phyloP scores from a whole-genome alignment of 2,329 filamentous ascomycete species.

The Metarhizium robertsii region DNA sequence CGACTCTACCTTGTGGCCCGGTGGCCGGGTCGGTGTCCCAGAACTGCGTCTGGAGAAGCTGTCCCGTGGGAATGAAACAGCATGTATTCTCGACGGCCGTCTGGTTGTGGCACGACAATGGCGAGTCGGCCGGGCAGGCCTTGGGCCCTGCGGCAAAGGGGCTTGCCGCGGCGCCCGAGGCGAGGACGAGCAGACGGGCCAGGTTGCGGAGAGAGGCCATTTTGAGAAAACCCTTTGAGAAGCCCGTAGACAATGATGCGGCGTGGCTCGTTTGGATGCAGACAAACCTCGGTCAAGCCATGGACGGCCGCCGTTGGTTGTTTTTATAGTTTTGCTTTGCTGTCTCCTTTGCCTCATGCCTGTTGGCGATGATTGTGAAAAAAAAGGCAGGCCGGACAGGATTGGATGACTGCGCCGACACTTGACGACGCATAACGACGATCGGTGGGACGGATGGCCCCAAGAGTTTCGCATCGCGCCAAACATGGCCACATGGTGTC shows the following conservation, averaged over 20 bases:
- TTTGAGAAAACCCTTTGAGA: slow-evolving; percentile 6
- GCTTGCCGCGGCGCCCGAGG: slow-evolving; percentile 8
- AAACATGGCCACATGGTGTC: not conserved
- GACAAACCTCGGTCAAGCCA: not conserved
- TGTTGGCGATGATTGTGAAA: no score
- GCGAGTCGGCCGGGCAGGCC: slow-evolving; percentile 22
- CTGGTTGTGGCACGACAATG: slow-evolving; percentile 55
- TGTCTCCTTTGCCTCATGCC: no score
- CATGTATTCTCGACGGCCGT: slow-evolving; percentile 53
- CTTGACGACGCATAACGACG: not conserved
- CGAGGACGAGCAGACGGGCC: slow-evolving; percentile 10
- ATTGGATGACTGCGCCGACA: not conserved
- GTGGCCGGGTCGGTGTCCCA: slow-evolving; percentile 60
- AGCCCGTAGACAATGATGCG: not conserved
- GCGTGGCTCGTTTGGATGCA: not conserved
- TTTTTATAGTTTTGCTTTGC: not conserved
- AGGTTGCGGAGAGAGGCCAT: slow-evolving; percentile 6
- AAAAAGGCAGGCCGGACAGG: no score
- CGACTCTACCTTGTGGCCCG: slow-evolving; percentile 38
- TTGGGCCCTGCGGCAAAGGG: not conserved
- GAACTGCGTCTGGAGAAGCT: slow-evolving; percentile 66
- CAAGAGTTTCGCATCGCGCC: not conserved
- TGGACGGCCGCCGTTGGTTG: not conserved
- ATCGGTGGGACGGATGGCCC: not conserved
- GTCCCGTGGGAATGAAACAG: slow-evolving; percentile 63